Percentiles rank a stretch among this genome's conserved stretches.
Evolutionary conservation across 371 early-diverging fungal genomes (phyloP).

Genomic region (Fennellomyces sp.): DNA sequence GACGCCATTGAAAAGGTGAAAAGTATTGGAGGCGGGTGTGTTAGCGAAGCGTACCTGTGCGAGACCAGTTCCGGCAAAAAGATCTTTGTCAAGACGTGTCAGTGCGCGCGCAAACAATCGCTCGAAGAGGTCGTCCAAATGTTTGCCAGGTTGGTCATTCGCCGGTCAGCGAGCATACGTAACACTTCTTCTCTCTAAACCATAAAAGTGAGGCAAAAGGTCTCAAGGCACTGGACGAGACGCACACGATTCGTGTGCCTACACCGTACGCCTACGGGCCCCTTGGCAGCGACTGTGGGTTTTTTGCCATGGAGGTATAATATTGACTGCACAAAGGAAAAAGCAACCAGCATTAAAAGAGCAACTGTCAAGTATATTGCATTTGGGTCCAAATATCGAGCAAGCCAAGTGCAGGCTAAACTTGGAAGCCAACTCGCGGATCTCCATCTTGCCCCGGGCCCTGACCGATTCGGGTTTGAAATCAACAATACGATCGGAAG

Average conservation of each 20-base stretch:
- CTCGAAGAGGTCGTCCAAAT: conserved; percentile 10
- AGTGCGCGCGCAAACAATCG: conserved; percentile 1
- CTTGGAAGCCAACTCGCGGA: conserved; percentile 13
- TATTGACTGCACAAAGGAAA: no score
- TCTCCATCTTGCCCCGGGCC: conserved; percentile 12
- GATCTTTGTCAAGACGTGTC: conserved; percentile 17
- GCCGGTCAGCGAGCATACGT: not conserved
- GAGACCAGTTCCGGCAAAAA: not conserved
- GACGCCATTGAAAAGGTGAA: conserved; percentile 10
- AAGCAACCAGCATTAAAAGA: no score
- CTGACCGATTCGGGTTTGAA: conserved; percentile 12
- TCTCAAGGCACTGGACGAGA: conserved; percentile 11
- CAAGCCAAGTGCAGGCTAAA: conserved; percentile 6
- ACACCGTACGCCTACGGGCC: conserved; percentile 11
- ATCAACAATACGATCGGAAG: conserved; percentile 15
- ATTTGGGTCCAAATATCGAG: conserved; percentile 8
- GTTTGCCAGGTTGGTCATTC: conserved; percentile 4
- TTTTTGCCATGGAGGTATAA: conserved; percentile 14
- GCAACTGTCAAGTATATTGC: no score
- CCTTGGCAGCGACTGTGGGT: conserved; percentile 5
- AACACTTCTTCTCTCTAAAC: no score
- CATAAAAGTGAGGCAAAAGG: conserved; percentile 12
- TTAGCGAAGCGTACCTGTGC: conserved; percentile 14
- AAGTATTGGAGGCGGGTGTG: conserved; percentile 8
- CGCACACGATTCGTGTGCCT: conserved; percentile 16